Base-by-base conservation (phyloP, 768 basidiomycete genomes). In the Lactarius hengduanensis region DNA sequence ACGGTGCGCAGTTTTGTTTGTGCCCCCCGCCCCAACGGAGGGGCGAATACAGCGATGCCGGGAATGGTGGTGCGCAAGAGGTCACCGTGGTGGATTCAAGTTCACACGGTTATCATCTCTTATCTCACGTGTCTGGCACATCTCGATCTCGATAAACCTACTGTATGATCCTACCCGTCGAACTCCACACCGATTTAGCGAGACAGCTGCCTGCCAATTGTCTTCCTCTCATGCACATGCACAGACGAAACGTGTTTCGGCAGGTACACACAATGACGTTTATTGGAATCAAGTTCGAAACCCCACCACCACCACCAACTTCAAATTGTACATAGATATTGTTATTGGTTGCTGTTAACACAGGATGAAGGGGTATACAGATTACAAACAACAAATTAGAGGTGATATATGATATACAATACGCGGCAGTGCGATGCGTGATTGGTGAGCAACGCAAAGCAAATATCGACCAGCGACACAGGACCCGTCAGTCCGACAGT, bases 401-500 rank as follows among this genome's bases (percentile, higher is more conserved):
- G 30, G 30, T 13, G 56, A 34, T 45, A 53, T 66, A 62, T 13
- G 56, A 34, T 56, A 53, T 66, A 62, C 26, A 32, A 58, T 62
- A 54, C 9, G 57, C 56, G 26, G 32, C 28, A 56, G 22, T 47
- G 61, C 47, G 10, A 58, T 62, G 65, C 34, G 36, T 66, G 18
- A 15, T 57, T 50, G 55, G 16, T 26, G 34, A 36, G 32, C 20
- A 10, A 11, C 30, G 5, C 50, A 28, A 53, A 32, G 36, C 34
- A 58, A 4, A 50, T 54, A 62, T 67, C 66, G 66, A 62, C 66
- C 66, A 67, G 66, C 66, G 66, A 67, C 57, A 57, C 22, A 54
- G 18, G 28, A 56, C 11, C 26, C 32, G 40, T 58, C 38, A 40
- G 15, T 38, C 38, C 38, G 13, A 38, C 40, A 56, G 41, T 57